Evolutionary conservation across 345 rosid species (phyloP).

Genomic region (Chamaenerion angustifolium): DNA sequence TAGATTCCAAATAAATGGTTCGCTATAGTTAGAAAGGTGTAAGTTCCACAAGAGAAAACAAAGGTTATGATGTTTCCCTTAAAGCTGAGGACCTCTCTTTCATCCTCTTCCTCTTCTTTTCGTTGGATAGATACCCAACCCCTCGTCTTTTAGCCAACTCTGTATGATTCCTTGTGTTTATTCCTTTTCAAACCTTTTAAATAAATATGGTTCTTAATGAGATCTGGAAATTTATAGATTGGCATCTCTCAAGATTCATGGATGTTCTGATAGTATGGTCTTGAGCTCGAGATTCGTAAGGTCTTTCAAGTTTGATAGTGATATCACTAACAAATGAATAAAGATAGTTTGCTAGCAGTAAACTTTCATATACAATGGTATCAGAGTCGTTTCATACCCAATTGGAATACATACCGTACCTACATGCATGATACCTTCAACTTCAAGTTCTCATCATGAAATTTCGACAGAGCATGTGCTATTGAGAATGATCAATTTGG

Average conservation of each 20-base stretch:
- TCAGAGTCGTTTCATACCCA: too few relatives aligned
- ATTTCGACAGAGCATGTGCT: background rate
- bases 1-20: background rate
- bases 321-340: too few relatives aligned
- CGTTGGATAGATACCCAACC: constrained; percentile 1
- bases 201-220: background rate
- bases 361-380: too few relatives aligned
- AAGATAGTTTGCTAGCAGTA: too few relatives aligned
- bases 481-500: background rate
- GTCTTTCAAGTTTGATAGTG: too few relatives aligned
- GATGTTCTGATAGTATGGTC: too few relatives aligned
- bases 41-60: constrained; percentile 1
- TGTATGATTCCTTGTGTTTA: background rate
- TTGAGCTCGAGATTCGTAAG: too few relatives aligned
- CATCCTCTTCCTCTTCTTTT: background rate
- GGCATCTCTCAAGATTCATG: too few relatives aligned
- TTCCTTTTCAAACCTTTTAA: background rate
- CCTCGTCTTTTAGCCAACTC: constrained; percentile 2
- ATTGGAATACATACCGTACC: too few relatives aligned
- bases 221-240: too few relatives aligned
- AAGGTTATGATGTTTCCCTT: too few relatives aligned
- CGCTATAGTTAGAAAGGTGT: background rate
- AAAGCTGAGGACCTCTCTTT: background rate
- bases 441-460: background rate
- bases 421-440: background rate